Percentiles rank a stretch among this genome's conserved stretches.
Evolutionary conservation across 148 eudicot species (phyloP).

Genomic region (Agrostemma githago): DNA sequence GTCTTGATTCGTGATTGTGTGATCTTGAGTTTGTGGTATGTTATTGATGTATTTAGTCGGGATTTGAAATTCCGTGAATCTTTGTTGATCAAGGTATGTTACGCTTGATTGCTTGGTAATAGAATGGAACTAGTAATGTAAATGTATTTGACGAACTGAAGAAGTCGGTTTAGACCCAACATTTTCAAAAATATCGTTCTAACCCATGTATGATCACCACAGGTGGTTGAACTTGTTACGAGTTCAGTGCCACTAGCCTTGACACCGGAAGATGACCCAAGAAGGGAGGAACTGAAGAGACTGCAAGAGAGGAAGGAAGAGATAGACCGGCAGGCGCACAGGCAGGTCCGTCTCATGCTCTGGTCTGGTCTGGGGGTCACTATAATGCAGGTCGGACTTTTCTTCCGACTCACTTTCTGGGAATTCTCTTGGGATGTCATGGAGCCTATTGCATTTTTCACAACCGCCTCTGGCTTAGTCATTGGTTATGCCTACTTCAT

Average conservation of each 20-base stretch:
- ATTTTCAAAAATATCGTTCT: no score
- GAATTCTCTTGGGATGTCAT: conserved; percentile 97
- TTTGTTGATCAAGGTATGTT: not conserved
- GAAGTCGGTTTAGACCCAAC: no score
- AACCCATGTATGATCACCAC: no score
- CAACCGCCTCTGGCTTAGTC: conserved; percentile 63
- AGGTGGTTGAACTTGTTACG: conserved; percentile 90
- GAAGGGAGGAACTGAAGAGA: conserved; percentile 56
- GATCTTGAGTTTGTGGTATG: not conserved
- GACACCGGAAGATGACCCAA: conserved; percentile 78
- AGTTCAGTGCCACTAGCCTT: conserved; percentile 85
- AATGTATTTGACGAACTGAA: no score
- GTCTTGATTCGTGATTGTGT: no score
- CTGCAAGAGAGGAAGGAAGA: conserved; percentile 62
- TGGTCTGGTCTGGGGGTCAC: conserved; percentile 77
- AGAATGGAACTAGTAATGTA: not conserved
- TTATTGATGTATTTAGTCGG: not conserved
- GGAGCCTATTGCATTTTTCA: conserved; percentile 91
- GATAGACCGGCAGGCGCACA: conserved; percentile 74
- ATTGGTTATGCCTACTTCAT: conserved; percentile 80
- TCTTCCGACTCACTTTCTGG: conserved; percentile 94
- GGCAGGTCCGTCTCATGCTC: conserved; percentile 68
- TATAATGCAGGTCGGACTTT: conserved; percentile 62
- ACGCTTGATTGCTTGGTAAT: not conserved
- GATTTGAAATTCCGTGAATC: not conserved